A percentile compares a stretch with the other conserved stretches of the same genome.
These are phyloP conservation scores for Acer saccharum DNA, from an alignment of 345 rosid species.

Conservation along the genomic window DNA sequence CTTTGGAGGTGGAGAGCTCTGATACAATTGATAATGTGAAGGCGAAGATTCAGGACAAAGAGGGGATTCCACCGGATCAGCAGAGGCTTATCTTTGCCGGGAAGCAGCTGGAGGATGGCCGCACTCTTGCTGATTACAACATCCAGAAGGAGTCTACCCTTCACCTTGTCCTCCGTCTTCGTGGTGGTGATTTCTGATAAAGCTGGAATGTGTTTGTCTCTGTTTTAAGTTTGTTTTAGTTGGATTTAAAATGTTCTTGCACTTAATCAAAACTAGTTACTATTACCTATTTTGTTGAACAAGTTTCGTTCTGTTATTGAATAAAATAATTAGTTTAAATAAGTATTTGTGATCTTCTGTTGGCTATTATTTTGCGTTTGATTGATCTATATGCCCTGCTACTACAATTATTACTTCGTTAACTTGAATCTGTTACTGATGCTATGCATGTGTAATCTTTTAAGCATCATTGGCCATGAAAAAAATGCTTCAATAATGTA, in stretches of 20 bases:
- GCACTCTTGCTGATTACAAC: slow-evolving; percentile 27
- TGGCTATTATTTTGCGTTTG: background rate
- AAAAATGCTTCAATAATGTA: too few relatives aligned
- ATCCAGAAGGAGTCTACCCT: slow-evolving; percentile 31
- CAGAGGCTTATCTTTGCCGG: slow-evolving; percentile 28
- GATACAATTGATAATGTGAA: too few relatives aligned
- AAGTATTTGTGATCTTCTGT: background rate
- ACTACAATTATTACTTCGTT: background rate
- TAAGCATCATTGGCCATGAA: too few relatives aligned
- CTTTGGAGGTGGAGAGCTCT: too few relatives aligned
- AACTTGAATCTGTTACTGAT: background rate
- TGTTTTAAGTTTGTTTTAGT: background rate
- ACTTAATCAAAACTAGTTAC: background rate
- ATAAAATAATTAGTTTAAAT: background rate
- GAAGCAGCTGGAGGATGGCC: slow-evolving; percentile 28
- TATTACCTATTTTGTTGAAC: background rate
- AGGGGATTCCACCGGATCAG: slow-evolving; percentile 24
- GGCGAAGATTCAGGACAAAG: slow-evolving; percentile 14
- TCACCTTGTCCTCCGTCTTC: slow-evolving; percentile 28
- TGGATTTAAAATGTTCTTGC: background rate
- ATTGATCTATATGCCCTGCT: background rate
- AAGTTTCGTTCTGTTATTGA: background rate
- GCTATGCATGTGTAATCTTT: too few relatives aligned
- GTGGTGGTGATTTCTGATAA: slow-evolving; percentile 10
- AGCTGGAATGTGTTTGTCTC: background rate